Conservation (phyloP, 140 eudicot genomes). For the Bidens hawaiensis region DNA sequence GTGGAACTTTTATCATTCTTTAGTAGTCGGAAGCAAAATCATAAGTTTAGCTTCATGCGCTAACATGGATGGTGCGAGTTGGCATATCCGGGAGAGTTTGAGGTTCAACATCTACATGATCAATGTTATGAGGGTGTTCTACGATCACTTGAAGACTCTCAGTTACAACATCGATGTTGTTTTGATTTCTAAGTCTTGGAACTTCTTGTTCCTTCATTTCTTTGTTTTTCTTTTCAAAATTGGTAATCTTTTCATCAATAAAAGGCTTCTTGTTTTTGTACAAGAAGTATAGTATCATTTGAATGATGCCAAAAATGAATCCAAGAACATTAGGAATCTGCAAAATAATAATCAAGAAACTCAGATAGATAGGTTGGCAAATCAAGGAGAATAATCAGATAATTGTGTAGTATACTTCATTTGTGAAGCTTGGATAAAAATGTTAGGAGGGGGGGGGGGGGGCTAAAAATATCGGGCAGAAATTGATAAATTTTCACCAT, state of each 20-base stretch:
- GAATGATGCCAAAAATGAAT: constrained; percentile 26
- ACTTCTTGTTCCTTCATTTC: neutral
- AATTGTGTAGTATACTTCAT: neutral
- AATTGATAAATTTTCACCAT: no score
- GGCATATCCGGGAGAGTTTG: no score
- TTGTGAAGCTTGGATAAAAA: no score
- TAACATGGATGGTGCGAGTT: no score
- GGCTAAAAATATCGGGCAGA: no score
- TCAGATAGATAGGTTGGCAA: neutral
- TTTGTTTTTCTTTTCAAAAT: neutral
- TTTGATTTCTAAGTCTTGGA: neutral
- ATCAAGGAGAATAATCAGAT: constrained; percentile 2
- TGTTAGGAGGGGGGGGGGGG: no score
- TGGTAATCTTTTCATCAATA: constrained; percentile 1
- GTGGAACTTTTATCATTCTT: no score
- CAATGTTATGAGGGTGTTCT: neutral
- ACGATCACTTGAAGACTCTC: neutral
- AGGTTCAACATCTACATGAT: neutral
- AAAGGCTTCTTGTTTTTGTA: constrained; percentile 21
- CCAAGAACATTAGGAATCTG: constrained; percentile 37
- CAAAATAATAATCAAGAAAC: neutral
- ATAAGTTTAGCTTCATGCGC: no score
- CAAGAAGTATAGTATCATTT: neutral
- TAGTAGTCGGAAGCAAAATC: no score
- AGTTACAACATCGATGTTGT: constrained; percentile 13